Conservation (phyloP, 129 eudicot genomes). For the Mikania micrantha region DNA sequence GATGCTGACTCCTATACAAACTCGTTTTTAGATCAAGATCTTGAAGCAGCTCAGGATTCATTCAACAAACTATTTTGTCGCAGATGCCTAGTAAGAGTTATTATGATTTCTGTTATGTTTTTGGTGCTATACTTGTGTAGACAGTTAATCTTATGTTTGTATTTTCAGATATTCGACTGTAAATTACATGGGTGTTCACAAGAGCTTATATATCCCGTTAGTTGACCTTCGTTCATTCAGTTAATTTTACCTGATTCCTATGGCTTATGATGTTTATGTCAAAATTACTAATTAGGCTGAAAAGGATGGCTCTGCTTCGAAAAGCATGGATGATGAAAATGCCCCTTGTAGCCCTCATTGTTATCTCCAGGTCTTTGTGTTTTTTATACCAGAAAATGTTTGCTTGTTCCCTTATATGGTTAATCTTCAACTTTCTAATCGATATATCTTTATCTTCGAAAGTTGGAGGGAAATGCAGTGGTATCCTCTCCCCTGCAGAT, state of each 20-base stretch:
- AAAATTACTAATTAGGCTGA: slow-evolving; percentile 44
- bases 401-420: not conserved
- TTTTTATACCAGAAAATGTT: not conserved
- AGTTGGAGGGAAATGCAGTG: slow-evolving; percentile 24
- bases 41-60: slow-evolving; percentile 82
- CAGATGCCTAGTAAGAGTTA: slow-evolving; percentile 64
- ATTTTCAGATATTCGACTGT: slow-evolving; percentile 82
- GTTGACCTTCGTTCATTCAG: slow-evolving; percentile 15
- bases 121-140: slow-evolving; percentile 8
- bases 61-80: slow-evolving; percentile 85
- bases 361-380: slow-evolving; percentile 52
- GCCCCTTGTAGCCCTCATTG: slow-evolving; percentile 65
- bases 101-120: slow-evolving; percentile 11
- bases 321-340: slow-evolving; percentile 39
- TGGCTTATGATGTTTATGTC: not conserved
- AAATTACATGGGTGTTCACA: slow-evolving; percentile 91
- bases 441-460: slow-evolving; percentile 25
- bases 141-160: not conserved
- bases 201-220: slow-evolving; percentile 79
- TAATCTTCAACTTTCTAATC: slow-evolving; percentile 5
- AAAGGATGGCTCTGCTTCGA: slow-evolving; percentile 38
- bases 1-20: slow-evolving; percentile 31
- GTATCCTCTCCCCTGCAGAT: slow-evolving; percentile 17
- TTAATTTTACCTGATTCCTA: not conserved
- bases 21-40: slow-evolving; percentile 60